Percentiles rank a stretch among this genome's conserved stretches.
These are phyloP conservation scores for Thalassiosira profunda DNA, from an alignment of 108 stramenopile genomes.

Conservation along the genomic window DNA sequence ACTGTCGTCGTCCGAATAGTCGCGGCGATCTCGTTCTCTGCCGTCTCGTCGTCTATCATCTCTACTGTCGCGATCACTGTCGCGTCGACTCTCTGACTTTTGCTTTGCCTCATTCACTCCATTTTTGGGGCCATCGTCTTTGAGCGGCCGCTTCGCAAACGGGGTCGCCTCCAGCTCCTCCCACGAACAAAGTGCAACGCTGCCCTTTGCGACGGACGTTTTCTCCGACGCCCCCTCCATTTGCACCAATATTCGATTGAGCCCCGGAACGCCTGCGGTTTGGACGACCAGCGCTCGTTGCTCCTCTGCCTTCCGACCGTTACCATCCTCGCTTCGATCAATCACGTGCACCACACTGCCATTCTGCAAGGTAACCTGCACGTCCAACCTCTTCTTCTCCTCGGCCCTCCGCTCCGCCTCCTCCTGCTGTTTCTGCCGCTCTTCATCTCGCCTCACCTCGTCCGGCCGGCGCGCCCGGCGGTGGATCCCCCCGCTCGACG, in stretches of 20 bases:
- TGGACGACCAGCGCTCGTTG: slow-evolving; percentile 62
- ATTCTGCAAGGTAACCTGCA: slow-evolving; percentile 74
- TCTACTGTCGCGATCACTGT: neutral
- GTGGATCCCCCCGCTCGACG: slow-evolving; percentile 25
- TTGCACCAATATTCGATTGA: slow-evolving; percentile 78
- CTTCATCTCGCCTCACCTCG: slow-evolving; percentile 74
- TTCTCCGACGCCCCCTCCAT: slow-evolving; percentile 58
- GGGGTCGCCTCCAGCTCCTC: slow-evolving; percentile 66
- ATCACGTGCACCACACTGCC: slow-evolving; percentile 77
- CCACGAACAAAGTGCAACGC: slow-evolving; percentile 58
- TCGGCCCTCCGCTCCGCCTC: slow-evolving; percentile 42
- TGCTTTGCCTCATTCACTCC: neutral
- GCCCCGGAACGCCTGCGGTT: slow-evolving; percentile 82
- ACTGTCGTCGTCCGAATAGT: slow-evolving; percentile 3
- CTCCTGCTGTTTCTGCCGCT: slow-evolving; percentile 45
- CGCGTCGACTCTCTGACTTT: neutral
- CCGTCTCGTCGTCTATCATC: slow-evolving; percentile 18
- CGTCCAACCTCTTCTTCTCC: slow-evolving; percentile 59
- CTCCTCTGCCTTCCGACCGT: neutral
- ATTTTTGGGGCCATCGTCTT: neutral
- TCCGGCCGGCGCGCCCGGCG: slow-evolving; percentile 52
- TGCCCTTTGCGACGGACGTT: slow-evolving; percentile 64
- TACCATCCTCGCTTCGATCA: slow-evolving; percentile 5
- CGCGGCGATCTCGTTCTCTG: slow-evolving; percentile 4
- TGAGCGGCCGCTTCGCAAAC: too few relatives aligned